Percentiles rank a stretch among this genome's conserved stretches.
Evolutionary conservation across 2,329 filamentous ascomycete genomes (phyloP).

Genomic region (Aspergillus chevalieri): DNA sequence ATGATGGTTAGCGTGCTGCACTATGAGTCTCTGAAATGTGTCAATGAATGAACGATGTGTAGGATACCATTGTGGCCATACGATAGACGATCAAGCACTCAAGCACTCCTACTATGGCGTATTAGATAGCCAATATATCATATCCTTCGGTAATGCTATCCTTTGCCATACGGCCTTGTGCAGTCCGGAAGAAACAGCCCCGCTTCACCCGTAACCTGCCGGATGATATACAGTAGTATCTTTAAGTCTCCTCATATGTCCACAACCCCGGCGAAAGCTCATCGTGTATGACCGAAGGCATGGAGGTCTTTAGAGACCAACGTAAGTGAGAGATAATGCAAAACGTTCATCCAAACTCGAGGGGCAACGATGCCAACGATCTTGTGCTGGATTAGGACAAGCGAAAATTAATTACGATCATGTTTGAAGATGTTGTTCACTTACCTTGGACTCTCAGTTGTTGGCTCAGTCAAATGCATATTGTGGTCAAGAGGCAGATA

Average conservation of each 20-base stretch:
- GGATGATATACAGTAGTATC: constrained; percentile 1
- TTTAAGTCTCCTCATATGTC: not conserved
- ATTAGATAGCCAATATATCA: too few relatives aligned
- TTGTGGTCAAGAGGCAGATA: not conserved
- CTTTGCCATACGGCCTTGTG: too few relatives aligned
- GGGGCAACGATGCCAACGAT: not conserved
- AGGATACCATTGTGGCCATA: too few relatives aligned
- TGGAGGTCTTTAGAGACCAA: not conserved
- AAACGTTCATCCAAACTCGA: not conserved
- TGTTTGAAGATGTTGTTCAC: not conserved
- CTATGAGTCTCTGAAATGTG: too few relatives aligned
- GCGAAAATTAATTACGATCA: not conserved
- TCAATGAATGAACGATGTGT: too few relatives aligned
- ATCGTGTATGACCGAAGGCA: not conserved
- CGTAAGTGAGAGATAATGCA: not conserved
- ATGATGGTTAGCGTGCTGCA: not conserved
- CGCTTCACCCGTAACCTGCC: not conserved
- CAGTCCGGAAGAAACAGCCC: too few relatives aligned
- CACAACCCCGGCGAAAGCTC: not conserved
- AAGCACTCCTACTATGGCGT: too few relatives aligned
- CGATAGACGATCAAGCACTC: too few relatives aligned
- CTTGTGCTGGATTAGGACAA: not conserved
- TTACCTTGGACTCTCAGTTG: not conserved
- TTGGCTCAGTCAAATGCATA: not conserved
- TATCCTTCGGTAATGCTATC: too few relatives aligned